Evolutionary conservation across 306 rosid genomes (phyloP).

Genomic region (Benincasa hispida): DNA sequence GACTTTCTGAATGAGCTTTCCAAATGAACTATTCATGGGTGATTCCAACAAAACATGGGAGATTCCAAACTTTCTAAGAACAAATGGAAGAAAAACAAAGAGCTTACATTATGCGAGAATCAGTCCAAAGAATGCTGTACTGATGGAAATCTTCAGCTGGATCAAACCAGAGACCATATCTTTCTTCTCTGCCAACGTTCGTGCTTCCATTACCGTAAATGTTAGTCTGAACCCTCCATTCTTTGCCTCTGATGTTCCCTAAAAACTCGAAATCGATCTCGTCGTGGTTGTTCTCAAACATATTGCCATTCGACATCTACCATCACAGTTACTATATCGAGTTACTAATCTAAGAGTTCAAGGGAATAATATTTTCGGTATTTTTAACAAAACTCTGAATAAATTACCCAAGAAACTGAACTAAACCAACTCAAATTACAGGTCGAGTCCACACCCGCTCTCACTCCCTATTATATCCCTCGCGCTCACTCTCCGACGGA

Average conservation of each 20-base stretch:
- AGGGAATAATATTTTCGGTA: neutral
- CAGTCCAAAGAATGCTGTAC: constrained; percentile 87
- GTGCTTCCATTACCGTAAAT: constrained; percentile 99
- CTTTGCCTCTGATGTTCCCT: constrained; percentile 89
- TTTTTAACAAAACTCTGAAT: neutral
- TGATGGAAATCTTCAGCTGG: constrained; percentile 80
- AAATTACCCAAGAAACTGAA: neutral
- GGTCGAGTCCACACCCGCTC: neutral
- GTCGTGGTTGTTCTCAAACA: constrained; percentile 50
- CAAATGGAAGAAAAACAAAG: neutral
- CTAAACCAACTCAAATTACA: neutral
- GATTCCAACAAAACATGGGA: neutral
- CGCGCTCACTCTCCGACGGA: too few relatives aligned
- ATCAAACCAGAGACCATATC: constrained; percentile 84
- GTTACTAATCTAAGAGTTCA: neutral
- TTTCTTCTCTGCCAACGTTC: constrained; percentile 75
- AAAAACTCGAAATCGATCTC: constrained; percentile 72
- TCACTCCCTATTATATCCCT: too few relatives aligned
- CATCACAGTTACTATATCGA: neutral
- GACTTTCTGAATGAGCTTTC: neutral
- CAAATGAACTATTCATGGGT: neutral
- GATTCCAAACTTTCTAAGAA: neutral
- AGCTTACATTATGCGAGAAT: constrained; percentile 71
- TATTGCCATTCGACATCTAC: constrained; percentile 75
- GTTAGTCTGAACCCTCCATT: constrained; percentile 95